A percentile compares a stretch with the other conserved stretches of the same genome.
These are phyloP conservation scores for Exidia glandulosa DNA, from an alignment of 768 basidiomycete species.

Conservation along the genomic window DNA sequence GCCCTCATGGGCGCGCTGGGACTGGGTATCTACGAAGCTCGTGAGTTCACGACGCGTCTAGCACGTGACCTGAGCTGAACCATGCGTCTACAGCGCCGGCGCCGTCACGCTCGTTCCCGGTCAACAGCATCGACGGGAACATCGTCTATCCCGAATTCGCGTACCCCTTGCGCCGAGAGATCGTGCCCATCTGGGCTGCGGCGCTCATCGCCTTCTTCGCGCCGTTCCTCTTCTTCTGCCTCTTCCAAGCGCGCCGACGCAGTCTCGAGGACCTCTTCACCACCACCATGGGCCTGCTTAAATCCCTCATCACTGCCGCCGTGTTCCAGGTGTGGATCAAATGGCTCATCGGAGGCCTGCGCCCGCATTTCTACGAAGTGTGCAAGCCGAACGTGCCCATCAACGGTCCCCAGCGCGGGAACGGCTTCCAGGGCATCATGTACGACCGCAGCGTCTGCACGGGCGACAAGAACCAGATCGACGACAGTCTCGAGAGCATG, in stretches of 20 bases:
- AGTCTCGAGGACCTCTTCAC: slow-evolving; percentile 36
- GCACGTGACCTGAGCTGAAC: slow-evolving; percentile 1
- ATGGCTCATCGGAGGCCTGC: slow-evolving; percentile 40
- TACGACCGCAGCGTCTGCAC: slow-evolving; percentile 44
- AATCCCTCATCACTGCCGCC: slow-evolving; percentile 35
- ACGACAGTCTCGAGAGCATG: slow-evolving; percentile 45
- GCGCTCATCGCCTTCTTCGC: slow-evolving; percentile 42
- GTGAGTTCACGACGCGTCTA: slow-evolving; percentile 13
- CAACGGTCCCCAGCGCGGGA: slow-evolving; percentile 23
- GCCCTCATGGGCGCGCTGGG: slow-evolving; percentile 44
- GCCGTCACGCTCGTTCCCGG: slow-evolving; percentile 31
- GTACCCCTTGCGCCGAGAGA: slow-evolving; percentile 39
- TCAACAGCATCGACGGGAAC: slow-evolving; percentile 34
- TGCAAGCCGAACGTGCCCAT: slow-evolving; percentile 34
- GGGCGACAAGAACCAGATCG: slow-evolving; percentile 41
- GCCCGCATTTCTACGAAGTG: slow-evolving; percentile 42
- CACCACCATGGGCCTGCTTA: slow-evolving; percentile 43
- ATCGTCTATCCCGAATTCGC: slow-evolving; percentile 44
- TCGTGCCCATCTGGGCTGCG: slow-evolving; percentile 43
- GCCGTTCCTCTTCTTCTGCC: slow-evolving; percentile 42
- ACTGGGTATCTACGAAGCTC: slow-evolving; percentile 42
- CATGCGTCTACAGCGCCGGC: slow-evolving; percentile 25
- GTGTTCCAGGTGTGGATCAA: slow-evolving; percentile 35
- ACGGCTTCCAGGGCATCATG: slow-evolving; percentile 38
- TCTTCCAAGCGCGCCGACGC: slow-evolving; percentile 43